Base-by-base conservation (phyloP, 2,329 filamentous ascomycete species). In the Cephalotrichum gorgonifer region DNA sequence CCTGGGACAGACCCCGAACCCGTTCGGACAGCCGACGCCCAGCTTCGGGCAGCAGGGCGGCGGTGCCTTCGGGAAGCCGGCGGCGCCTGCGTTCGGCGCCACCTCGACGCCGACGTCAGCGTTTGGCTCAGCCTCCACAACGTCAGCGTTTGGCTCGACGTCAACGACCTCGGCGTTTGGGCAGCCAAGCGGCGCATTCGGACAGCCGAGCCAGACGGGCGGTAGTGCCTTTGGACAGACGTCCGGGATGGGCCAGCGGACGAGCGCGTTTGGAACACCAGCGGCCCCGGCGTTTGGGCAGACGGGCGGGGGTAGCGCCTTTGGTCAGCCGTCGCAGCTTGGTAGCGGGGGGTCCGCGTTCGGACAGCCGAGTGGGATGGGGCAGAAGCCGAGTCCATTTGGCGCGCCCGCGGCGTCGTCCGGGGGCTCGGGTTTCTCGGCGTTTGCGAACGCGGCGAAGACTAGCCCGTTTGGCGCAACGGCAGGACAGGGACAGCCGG, bases 321-420 rank as follows among this genome's bases (percentile, higher is more conserved):
- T 59, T 47, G 56, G 56, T 2, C 54, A 56, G 44, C 31, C 56
- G 3, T 51, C 56, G 4, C 54, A 55, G 43, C 50, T 48, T 20
- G 47, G 47, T 23, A 26, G 22, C 25, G 43, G 31, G 9, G 11
- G 26, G 4, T 43, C 47, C 3, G 43, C 48, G 7, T 50, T 50
- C n/a, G 11, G 50, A 11, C 45, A 51, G 23, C 17, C 39, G 8
- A 42, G 39, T n/a, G 46, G 41, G 25, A 43, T 47, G 33, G 49
- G 44, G 15, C 59, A 63, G 48, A 65, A 64, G 33, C 54, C 63
- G 8, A 72, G 63, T 47, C 64, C 66, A 3, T 70, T 9, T 11
- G 35, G 35, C 3, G 17, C 35, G 17, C 35, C 35, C 17, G 20
- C 35, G 17, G 12, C 35, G n/a, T n/a, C 17, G 35, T 11, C 35